phyloP scores from a whole-genome alignment of 257 asterid genomes.

The Cruciata laevipes region DNA sequence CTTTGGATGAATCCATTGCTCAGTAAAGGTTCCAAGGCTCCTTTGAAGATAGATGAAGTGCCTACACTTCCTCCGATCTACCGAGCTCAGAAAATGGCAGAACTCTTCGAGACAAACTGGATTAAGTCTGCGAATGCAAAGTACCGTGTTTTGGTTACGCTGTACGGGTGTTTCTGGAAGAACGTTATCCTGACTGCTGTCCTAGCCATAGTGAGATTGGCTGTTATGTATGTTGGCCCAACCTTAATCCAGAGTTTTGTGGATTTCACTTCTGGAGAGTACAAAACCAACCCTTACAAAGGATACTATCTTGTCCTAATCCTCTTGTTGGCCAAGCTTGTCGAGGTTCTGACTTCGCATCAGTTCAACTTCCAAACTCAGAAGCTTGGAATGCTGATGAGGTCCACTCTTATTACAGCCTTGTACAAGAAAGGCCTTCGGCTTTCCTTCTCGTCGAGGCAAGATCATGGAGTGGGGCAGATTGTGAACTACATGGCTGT shows the following conservation, averaged over 20 bases:
- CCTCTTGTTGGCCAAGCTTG: slow-evolving; percentile 36
- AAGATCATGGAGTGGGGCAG: slow-evolving; percentile 69
- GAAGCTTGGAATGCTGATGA: slow-evolving; percentile 60
- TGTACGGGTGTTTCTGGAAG: slow-evolving; percentile 53
- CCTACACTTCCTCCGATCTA: slow-evolving; percentile 45
- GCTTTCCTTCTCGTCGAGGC: slow-evolving; percentile 50
- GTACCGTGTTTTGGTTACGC: slow-evolving; percentile 38
- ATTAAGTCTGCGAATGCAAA: slow-evolving; percentile 38
- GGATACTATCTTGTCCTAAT: slow-evolving; percentile 38
- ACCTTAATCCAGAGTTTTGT: slow-evolving; percentile 48
- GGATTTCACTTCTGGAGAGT: slow-evolving; percentile 33
- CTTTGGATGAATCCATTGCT: slow-evolving; percentile 60
- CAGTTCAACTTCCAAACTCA: slow-evolving; percentile 54
- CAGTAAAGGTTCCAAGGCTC: slow-evolving; percentile 39
- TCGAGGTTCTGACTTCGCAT: slow-evolving; percentile 61
- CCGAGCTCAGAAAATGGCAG: slow-evolving; percentile 43
- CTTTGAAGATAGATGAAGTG: slow-evolving; percentile 45
- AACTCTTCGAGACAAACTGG: slow-evolving; percentile 42
- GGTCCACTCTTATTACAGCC: slow-evolving; percentile 43
- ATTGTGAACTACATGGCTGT: slow-evolving; percentile 79
- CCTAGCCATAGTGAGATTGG: slow-evolving; percentile 35
- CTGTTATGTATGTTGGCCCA: slow-evolving; percentile 57
- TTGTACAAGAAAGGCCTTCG: slow-evolving; percentile 54
- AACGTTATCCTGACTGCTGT: slow-evolving; percentile 40
- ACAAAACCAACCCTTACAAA: slow-evolving; percentile 23